Percentiles rank a stretch among this genome's conserved stretches.
Evolutionary conservation across 176 grass and related monocot species (phyloP).

Genomic region (Hordeum marinum): DNA sequence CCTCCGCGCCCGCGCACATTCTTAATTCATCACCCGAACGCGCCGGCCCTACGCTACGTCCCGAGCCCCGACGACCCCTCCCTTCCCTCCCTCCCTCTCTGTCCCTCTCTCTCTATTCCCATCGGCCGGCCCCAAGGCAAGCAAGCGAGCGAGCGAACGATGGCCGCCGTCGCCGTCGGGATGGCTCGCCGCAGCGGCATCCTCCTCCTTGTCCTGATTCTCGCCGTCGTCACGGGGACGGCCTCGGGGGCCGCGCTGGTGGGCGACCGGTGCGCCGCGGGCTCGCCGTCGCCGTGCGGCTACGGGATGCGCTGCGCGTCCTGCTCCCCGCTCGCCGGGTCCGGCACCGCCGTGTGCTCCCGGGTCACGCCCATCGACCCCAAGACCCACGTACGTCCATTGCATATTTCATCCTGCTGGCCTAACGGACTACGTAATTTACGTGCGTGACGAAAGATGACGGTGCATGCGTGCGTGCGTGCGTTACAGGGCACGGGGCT

Average conservation of each 20-base stretch:
- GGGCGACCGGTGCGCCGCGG: conserved; percentile 42
- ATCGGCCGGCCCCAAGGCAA: too few relatives aligned
- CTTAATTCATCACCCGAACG: not conserved
- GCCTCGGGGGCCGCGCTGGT: conserved; percentile 20
- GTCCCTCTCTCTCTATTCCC: too few relatives aligned
- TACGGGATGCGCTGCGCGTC: conserved; percentile 46
- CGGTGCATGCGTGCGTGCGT: not conserved
- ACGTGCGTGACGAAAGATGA: not conserved
- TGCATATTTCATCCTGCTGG: too few relatives aligned
- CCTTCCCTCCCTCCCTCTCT: too few relatives aligned
- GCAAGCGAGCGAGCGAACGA: not conserved
- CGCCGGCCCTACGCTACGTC: not conserved
- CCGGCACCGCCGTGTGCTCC: conserved; percentile 35
- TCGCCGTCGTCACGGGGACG: not conserved
- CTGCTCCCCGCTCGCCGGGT: conserved; percentile 32
- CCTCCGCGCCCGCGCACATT: not conserved
- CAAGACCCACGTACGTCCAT: not conserved
- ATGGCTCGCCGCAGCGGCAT: not conserved
- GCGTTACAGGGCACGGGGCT: conserved; percentile 27
- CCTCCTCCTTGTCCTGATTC: not conserved
- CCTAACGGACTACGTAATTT: too few relatives aligned
- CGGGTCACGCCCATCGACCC: conserved; percentile 50
- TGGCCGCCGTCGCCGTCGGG: not conserved
- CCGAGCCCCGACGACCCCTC: too few relatives aligned
- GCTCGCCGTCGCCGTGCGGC: conserved; percentile 30